A percentile compares a stretch with the other conserved stretches of the same genome.
Conservation (phyloP, 805 yeast species). For the Blastobotrys robertii region DNA sequence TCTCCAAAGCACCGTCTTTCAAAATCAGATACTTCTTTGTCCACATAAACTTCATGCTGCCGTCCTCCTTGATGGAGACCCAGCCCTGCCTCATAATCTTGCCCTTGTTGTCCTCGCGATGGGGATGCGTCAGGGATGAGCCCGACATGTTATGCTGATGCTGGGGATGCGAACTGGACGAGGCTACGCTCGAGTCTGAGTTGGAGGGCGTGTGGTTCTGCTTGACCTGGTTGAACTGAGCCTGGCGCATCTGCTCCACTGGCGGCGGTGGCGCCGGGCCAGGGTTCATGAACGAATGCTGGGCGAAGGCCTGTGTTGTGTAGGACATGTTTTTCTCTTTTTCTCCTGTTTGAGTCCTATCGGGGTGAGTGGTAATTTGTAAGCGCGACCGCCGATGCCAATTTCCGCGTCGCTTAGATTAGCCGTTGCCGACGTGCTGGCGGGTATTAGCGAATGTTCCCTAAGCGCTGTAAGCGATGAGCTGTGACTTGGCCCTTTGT, state of each 20-base stretch:
- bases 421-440: too few species aligned
- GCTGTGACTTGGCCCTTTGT: too few species aligned
- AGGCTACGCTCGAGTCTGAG: constrained; percentile 7
- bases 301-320: constrained; percentile 26
- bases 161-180: not conserved
- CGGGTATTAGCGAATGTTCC: too few species aligned
- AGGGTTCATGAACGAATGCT: constrained; percentile 41
- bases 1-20: constrained; percentile 61
- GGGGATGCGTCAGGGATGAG: constrained; percentile 4
- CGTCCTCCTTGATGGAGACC: constrained; percentile 90
- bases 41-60: constrained; percentile 78
- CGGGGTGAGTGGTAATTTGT: too few species aligned
- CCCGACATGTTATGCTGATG: not conserved
- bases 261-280: constrained; percentile 52
- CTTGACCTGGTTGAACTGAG: constrained; percentile 2
- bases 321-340: too few species aligned
- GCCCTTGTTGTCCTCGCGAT: constrained; percentile 4
- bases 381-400: too few species aligned
- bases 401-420: too few species aligned
- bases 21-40: constrained; percentile 76
- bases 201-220: constrained; percentile 8
- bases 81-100: constrained; percentile 49
- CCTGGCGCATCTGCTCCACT: not conserved
- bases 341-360: too few species aligned
- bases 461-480: too few species aligned